Percentiles rank a stretch among this genome's conserved stretches.
Evolutionary conservation across 208 protist species (phyloP).

Genomic region (Crithidia thermophila): DNA sequence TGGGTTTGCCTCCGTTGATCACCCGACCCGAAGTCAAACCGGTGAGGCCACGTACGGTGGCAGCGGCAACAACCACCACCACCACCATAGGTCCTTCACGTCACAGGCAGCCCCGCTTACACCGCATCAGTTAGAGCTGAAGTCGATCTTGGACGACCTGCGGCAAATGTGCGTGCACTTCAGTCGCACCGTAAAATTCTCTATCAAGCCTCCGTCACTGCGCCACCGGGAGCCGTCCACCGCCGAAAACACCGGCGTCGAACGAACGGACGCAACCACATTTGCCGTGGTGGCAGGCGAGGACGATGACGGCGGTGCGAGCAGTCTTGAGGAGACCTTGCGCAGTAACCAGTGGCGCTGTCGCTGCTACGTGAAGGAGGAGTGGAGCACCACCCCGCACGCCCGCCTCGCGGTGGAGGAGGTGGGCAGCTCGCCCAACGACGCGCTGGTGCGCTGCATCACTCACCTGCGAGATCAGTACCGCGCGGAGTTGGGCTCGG

Average conservation of each 20-base stretch:
- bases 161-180: conserved; percentile 76
- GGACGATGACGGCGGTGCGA: conserved; percentile 4
- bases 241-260: background rate
- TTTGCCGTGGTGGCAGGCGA: background rate
- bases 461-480: conserved; percentile 59
- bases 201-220: conserved; percentile 63
- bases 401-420: conserved; percentile 50
- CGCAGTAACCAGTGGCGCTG: conserved; percentile 58
- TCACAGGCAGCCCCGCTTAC: conserved; percentile 20
- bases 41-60: too few relatives aligned
- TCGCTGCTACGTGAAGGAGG: conserved; percentile 83
- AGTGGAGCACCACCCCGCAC: conserved; percentile 68
- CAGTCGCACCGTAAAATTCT: conserved; percentile 77
- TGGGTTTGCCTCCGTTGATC: too few relatives aligned
- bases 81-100: background rate
- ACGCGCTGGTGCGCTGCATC: conserved; percentile 65
- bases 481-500: conserved; percentile 53
- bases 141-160: conserved; percentile 75
- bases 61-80: background rate
- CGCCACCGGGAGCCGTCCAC: background rate
- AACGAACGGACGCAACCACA: background rate
- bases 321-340: background rate
- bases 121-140: conserved; percentile 75
- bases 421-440: conserved; percentile 53
- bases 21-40: too few relatives aligned